phyloP scores from a whole-genome alignment of 139 green algal species.

The Mychonastes homosphaera region DNA sequence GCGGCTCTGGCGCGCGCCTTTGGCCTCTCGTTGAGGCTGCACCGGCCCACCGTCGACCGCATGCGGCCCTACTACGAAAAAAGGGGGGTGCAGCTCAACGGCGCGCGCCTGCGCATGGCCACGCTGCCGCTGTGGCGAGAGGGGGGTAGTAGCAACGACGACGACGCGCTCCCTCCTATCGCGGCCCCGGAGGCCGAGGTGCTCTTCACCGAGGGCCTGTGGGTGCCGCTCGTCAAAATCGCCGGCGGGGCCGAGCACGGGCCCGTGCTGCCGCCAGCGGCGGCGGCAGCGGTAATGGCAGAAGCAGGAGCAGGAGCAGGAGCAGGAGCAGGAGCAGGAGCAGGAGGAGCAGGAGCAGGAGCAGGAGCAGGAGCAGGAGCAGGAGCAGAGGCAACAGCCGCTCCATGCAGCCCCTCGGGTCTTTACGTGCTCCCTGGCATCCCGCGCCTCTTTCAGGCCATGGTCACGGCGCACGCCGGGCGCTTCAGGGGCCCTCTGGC shows the following conservation, averaged over 20 bases:
- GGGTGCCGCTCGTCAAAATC: not conserved
- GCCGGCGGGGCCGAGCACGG: not conserved
- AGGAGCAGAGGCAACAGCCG: not conserved
- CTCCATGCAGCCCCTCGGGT: not conserved
- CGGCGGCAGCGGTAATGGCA: not conserved
- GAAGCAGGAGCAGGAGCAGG: conserved; percentile 2
- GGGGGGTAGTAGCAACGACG: not conserved
- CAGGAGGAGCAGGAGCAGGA: not conserved
- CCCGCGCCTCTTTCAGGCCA: conserved; percentile 56
- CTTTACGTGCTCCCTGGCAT: conserved; percentile 32
- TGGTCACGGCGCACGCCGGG: conserved; percentile 51
- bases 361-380: not conserved
- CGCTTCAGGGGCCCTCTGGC: too few relatives aligned
- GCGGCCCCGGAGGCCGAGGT: conserved; percentile 15
- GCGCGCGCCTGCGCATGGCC: conserved; percentile 59
- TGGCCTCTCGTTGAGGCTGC: conserved; percentile 31
- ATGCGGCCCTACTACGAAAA: conserved; percentile 53
- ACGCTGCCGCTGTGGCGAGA: not conserved
- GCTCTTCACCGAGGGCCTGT: conserved; percentile 7
- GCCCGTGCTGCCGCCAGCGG: not conserved
- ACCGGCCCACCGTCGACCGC: conserved; percentile 43
- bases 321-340: not conserved
- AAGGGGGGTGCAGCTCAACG: conserved; percentile 64
- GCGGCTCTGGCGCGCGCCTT: conserved; percentile 35
- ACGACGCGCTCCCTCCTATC: not conserved